These are phyloP conservation scores for Tricholoma saponaceum DNA, from an alignment of 768 basidiomycete species.

Conservation along the genomic window DNA sequence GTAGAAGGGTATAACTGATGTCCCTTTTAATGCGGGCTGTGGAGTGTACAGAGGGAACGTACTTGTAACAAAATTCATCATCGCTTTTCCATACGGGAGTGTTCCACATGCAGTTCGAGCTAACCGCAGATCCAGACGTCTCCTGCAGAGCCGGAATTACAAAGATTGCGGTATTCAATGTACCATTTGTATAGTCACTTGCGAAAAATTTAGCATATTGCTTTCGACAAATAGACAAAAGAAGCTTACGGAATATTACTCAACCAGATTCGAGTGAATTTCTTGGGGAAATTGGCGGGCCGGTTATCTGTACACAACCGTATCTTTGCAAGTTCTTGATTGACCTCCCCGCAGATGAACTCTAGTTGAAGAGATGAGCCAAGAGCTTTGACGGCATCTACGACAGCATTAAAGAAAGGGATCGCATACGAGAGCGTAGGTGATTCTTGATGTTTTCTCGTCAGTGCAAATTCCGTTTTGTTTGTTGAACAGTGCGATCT, in stretches of 20 bases:
- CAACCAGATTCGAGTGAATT: conserved; percentile 29
- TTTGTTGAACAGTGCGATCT: conserved; percentile 19
- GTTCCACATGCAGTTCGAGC: conserved; percentile 26
- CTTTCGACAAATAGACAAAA: background rate
- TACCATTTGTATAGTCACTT: conserved; percentile 30
- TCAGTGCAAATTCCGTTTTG: conserved; percentile 9
- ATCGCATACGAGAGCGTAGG: conserved; percentile 19
- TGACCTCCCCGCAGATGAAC: conserved; percentile 15
- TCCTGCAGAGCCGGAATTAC: conserved; percentile 23
- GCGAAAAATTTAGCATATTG: background rate
- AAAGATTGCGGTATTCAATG: conserved; percentile 21
- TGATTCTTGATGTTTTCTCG: conserved; percentile 8
- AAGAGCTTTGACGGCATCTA: conserved; percentile 15
- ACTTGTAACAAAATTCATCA: conserved; percentile 27
- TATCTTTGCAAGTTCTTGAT: conserved; percentile 26
- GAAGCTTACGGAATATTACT: conserved; percentile 29
- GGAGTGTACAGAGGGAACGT: background rate
- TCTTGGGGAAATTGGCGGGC: conserved; percentile 23
- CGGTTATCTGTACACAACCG: conserved; percentile 19
- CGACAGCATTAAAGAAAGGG: conserved; percentile 20
- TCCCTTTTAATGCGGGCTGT: background rate
- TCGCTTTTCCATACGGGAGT: conserved; percentile 22
- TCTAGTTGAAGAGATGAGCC: conserved; percentile 20
- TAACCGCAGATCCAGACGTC: conserved; percentile 18
- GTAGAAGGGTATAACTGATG: conserved; percentile 22